phyloP scores from a whole-genome alignment of 106 monocot genomes.

The Hemerocallis citrina region DNA sequence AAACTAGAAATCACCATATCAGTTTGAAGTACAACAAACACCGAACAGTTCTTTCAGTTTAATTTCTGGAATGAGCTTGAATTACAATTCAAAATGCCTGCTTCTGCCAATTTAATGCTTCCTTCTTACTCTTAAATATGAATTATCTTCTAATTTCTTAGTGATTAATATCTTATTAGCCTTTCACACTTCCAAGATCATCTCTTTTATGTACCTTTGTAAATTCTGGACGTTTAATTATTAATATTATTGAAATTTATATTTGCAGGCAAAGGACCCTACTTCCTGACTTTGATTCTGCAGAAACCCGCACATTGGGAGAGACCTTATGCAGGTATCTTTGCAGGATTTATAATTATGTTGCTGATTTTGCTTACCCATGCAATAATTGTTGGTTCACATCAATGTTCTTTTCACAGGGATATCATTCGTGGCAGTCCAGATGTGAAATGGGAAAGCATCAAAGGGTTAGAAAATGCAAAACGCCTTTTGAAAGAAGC shows the following conservation, averaged over 20 bases:
- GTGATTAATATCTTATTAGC: too few species aligned
- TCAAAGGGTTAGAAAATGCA: conserved; percentile 94
- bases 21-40: too few species aligned
- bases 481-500: conserved; percentile 97
- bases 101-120: too few species aligned
- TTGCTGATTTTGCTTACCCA: background rate
- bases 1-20: too few species aligned
- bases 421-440: conserved; percentile 91
- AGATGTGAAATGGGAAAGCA: conserved; percentile 97
- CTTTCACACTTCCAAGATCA: too few species aligned
- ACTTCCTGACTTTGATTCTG: conserved; percentile 69
- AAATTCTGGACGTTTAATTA: too few species aligned
- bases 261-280: conserved; percentile 46
- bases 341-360: background rate
- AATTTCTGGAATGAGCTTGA: too few species aligned
- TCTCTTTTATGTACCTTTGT: too few species aligned
- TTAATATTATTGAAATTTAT: conserved; percentile 3
- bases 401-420: conserved; percentile 25
- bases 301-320: conserved; percentile 54
- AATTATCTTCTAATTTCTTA: too few species aligned
- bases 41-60: too few species aligned
- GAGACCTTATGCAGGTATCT: conserved; percentile 64
- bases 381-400: background rate
- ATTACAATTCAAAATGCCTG: too few species aligned
- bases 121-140: too few species aligned